Base-by-base conservation (phyloP, 1,139 yeast genomes). In the Scheffersomyces parashehatae region DNA sequence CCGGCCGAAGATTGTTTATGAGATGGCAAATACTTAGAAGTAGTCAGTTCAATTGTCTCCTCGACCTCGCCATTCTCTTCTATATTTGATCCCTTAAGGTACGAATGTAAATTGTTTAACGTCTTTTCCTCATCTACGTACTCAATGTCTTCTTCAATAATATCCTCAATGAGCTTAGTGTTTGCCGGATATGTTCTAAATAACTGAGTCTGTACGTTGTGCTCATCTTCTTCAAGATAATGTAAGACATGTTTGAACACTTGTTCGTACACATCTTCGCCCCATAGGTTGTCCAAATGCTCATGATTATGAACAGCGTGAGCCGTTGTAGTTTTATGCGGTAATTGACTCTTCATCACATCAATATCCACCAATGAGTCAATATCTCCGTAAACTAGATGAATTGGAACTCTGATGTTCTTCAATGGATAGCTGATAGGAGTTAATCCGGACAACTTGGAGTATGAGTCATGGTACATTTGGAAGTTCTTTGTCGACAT, bases 281-380 rank as follows among this genome's bases (percentile, higher is more conserved):
- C 97, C 98, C 98, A 91, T 26, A 91, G 68, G 53, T 91, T 77
- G 60, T 91, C 98, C 47, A 91, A 69, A 65, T 91, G 98, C 64
- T 91, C 98, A 59, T 89, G 95, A 28, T 73, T 68, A 1, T 66
- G 68, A 2, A 86, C 79, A 0, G 83, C 80, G 34, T 70, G 65
- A 0, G 71, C 58, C 1, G 75, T 59, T n/a, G 75, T 69, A 14
- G 55, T 51, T 1, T 48, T 46, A 1, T 40, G 43, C 0, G 79
- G 79, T 26, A 86, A 68, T 55, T 83, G 89, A 9, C 62, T 53
- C 35, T 72, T 74, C 86, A 91, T 84, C 9, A 84, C 82, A 10
- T 84, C 76, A 37, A 91, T 88, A 58, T 91, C 96, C 20, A 91
- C 96, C 40, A 91, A 70, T 0, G 96, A 85, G 65, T 91, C 98